Percentiles rank a stretch among this genome's conserved stretches.
These are phyloP conservation scores for Pinus albicaulis DNA, from an alignment of 75 land plant genomes.

Conservation along the genomic window DNA sequence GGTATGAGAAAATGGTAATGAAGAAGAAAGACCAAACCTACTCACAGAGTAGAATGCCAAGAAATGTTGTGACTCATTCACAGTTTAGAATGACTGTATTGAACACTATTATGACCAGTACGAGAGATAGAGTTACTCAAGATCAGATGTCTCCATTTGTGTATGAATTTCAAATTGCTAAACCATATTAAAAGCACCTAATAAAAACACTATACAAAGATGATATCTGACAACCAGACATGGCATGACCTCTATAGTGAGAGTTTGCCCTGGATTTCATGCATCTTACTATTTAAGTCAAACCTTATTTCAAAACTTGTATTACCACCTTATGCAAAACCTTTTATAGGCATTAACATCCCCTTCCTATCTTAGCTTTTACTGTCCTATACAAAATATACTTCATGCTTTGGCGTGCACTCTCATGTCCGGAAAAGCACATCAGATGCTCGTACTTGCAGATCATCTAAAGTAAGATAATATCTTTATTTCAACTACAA, in stretches of 20 bases:
- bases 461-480: not conserved
- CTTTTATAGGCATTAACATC: not conserved
- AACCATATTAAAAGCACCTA: not conserved
- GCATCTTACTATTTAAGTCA: not conserved
- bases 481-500: not conserved
- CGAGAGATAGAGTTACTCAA: not conserved
- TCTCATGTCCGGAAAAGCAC: slow-evolving; percentile 1
- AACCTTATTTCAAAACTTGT: not conserved
- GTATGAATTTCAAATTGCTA: not conserved
- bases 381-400: not conserved
- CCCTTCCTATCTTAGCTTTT: not conserved
- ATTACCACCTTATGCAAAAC: not conserved
- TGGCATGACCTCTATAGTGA: slow-evolving; percentile 1
- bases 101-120: not conserved
- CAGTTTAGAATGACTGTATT: not conserved
- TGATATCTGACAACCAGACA: not conserved
- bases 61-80: not conserved
- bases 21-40: not conserved
- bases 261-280: not conserved
- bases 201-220: not conserved
- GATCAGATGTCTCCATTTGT: not conserved
- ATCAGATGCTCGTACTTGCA: not conserved
- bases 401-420: not conserved
- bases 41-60: not conserved
- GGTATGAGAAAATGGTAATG: not conserved